Evolutionary conservation across 2,329 filamentous ascomycete species (phyloP).

Genomic region (Fusarium sp.): DNA sequence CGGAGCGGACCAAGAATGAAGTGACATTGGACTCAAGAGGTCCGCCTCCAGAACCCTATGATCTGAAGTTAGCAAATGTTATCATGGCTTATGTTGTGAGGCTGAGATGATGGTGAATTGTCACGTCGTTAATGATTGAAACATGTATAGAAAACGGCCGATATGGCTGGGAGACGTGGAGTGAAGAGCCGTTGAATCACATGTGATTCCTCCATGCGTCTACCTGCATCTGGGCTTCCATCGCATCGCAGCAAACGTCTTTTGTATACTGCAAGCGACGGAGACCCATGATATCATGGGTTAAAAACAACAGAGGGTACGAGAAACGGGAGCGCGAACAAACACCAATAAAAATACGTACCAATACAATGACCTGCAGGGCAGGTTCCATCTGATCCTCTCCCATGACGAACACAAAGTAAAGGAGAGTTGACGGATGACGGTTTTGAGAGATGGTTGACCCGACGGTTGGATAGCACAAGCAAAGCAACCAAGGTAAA

Average conservation of each 20-base stretch:
- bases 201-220: neutral
- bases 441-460: slow-evolving; percentile 7
- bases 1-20: slow-evolving; percentile 84
- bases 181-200: neutral
- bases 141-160: neutral
- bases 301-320: neutral
- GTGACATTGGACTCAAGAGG: slow-evolving; percentile 90
- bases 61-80: slow-evolving; percentile 25
- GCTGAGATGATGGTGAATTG: neutral
- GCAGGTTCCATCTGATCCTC: slow-evolving; percentile 54
- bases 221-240: neutral
- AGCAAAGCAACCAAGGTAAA: neutral
- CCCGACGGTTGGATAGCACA: slow-evolving; percentile 6
- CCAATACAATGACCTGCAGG: slow-evolving; percentile 77
- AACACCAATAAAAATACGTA: slow-evolving; percentile 55
- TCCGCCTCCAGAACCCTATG: slow-evolving; percentile 85
- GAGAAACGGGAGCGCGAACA: neutral
- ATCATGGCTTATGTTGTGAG: neutral
- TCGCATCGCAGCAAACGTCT: neutral
- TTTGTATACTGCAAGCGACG: slow-evolving; percentile 5
- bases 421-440: slow-evolving; percentile 17
- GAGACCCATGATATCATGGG: slow-evolving; percentile 3
- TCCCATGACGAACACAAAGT: slow-evolving; percentile 34
- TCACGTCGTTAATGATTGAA: neutral
- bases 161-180: neutral